Evolutionary conservation across 352 stramenopile species (phyloP), one percentile per base, ranked within the genome.

Genomic region (Phytophthora niederhauseri): DNA sequence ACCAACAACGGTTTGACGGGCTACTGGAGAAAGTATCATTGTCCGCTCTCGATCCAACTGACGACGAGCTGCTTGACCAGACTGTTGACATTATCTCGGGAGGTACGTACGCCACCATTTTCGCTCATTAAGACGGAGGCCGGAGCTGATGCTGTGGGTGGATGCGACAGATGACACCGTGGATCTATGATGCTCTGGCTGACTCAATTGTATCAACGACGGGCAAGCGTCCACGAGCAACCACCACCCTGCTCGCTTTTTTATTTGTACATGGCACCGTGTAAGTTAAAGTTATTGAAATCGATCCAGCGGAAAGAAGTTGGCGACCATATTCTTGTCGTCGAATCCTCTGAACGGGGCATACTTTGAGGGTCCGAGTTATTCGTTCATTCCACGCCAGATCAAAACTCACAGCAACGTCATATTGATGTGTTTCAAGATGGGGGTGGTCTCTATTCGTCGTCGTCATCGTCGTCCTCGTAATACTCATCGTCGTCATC

Each of bases 21-120:
- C 73, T 90, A 34, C 61, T 90, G 36, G 82, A 89, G 49, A 90
- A 90, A 63, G 80, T 88, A 41, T 82, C 77, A 31, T 61, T 90
- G 31, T 89, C 82, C 4, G 75, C 76, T 51, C 77, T 89, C 28
- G 80, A 90, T 49, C 82, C 82, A 51, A 88, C 82, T 22, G 82
- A 87, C 51, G 80, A 90, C 45, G 82, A 86, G 34, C 57, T 90
- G 59, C 68, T 84, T 48, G 76, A 78, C 41, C 70, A 84, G 55
- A 73, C 68, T 53, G 77, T 84, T 30, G 77, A 84, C 55, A 82
- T 82, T 55, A 79, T 85, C 50, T 53, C 75, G 54, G 75, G 75
- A 71, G 77, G 77, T 84, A 68, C 45, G 64, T 66, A 36, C 20
- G 55, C 36, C 38, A 58, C 3, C 22, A 22, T 52, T 51, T 70